A percentile compares a stretch with the other conserved stretches of the same genome.
phyloP scores from a whole-genome alignment of 495 filamentous ascomycete genomes.

The Penicillium fimorum region DNA sequence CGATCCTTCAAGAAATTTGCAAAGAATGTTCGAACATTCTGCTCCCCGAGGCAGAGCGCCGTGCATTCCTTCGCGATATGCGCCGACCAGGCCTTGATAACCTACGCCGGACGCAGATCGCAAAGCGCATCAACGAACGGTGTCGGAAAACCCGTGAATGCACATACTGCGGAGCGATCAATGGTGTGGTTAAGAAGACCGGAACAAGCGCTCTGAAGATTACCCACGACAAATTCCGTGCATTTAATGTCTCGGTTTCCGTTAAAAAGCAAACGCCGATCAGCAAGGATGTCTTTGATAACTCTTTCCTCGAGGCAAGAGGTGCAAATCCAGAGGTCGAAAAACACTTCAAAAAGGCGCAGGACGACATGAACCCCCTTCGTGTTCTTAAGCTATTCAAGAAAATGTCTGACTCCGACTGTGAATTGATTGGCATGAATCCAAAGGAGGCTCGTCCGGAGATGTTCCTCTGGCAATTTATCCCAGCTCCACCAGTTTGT shows the following conservation, averaged over 20 bases:
- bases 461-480: conserved; percentile 96
- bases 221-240: conserved; percentile 86
- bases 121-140: conserved; percentile 82
- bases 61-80: conserved; percentile 70
- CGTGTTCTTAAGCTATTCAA: conserved; percentile 88
- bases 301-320: conserved; percentile 75
- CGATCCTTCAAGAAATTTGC: conserved; percentile 89
- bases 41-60: conserved; percentile 70
- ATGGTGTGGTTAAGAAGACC: conserved; percentile 86
- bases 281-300: conserved; percentile 78
- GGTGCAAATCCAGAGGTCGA: conserved; percentile 77
- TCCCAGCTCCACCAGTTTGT: conserved; percentile 89
- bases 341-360: conserved; percentile 81
- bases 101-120: conserved; percentile 70
- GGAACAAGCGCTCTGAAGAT: conserved; percentile 78
- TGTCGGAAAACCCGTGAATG: conserved; percentile 83
- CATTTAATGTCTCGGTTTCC: conserved; percentile 81
- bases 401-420: conserved; percentile 78
- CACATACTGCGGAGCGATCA: conserved; percentile 69
- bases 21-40: conserved; percentile 71
- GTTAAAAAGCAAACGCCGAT: conserved; percentile 76
- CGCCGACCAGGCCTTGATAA: conserved; percentile 84
- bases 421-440: conserved; percentile 85
- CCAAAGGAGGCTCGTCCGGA: conserved; percentile 86
- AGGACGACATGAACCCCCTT: conserved; percentile 91